A percentile compares a stretch with the other conserved stretches of the same genome.
These are phyloP conservation scores for Irpex sp. DNA, from an alignment of 1,284 basidiomycete species.

Conservation along the genomic window DNA sequence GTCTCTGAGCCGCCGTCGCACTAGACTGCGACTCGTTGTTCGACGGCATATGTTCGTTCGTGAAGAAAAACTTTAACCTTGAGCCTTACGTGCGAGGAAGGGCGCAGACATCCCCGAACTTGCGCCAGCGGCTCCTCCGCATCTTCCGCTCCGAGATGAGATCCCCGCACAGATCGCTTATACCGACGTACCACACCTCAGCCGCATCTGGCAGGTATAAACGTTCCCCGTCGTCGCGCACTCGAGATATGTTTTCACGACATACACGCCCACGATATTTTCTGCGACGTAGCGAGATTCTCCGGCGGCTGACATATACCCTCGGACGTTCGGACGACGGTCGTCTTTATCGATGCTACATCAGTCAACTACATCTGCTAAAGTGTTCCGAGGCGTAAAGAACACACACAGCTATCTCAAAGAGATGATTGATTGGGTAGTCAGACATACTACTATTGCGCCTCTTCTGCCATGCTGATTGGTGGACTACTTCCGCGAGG, in stretches of 20 bases:
- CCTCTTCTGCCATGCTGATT: too few species aligned
- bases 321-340: background rate
- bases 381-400: background rate
- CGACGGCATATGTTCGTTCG: background rate
- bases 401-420: too few species aligned
- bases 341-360: background rate
- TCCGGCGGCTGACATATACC: background rate
- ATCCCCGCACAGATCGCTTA: background rate
- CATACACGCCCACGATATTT: background rate
- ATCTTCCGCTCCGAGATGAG: too few species aligned
- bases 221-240: background rate
- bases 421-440: too few species aligned
- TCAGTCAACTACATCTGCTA: background rate
- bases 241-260: background rate
- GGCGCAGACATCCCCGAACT: too few species aligned
- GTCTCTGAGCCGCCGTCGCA: background rate
- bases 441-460: too few species aligned
- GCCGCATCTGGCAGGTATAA: background rate
- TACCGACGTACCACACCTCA: background rate
- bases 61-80: too few species aligned
- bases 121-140: too few species aligned
- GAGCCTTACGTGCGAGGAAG: too few species aligned
- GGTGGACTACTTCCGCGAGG: too few species aligned
- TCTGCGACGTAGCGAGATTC: background rate
- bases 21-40: background rate